Conservation (phyloP, 345 rosid species). For the Boechera retrofracta region DNA sequence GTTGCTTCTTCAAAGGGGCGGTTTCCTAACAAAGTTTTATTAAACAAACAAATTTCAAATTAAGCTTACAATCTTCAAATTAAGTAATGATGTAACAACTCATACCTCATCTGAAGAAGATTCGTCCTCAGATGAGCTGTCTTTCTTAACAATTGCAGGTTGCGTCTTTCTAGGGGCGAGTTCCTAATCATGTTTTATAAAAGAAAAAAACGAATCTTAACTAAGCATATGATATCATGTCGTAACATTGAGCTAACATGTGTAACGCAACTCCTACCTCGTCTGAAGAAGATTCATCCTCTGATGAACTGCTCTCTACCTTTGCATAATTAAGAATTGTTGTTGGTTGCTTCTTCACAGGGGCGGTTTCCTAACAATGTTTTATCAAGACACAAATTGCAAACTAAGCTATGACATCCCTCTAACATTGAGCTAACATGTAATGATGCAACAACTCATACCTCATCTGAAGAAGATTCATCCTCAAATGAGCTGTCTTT, state of each 20-base stretch:
- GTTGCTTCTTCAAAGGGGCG: constrained; percentile 19
- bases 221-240: not conserved
- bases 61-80: not conserved
- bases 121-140: constrained; percentile 43
- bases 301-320: constrained; percentile 44
- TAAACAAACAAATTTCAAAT: not conserved
- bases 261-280: not conserved
- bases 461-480: constrained; percentile 53
- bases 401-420: not conserved
- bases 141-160: constrained; percentile 21
- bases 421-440: not conserved
- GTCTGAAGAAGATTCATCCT: not conserved
- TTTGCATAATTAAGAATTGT: constrained; percentile 24
- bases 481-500: constrained; percentile 43
- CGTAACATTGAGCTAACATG: not conserved
- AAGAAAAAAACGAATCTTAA: not conserved
- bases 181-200: constrained; percentile 32
- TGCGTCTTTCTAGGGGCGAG: constrained; percentile 24
- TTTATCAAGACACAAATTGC: not conserved
- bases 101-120: constrained; percentile 49
- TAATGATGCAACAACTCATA: not conserved
- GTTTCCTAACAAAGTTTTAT: constrained; percentile 30
- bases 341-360: constrained; percentile 22
- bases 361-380: constrained; percentile 38
- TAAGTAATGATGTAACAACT: not conserved